These are phyloP conservation scores for Hirsutella minnesotensis DNA, from an alignment of 2,329 filamentous ascomycete species.

Conservation along the genomic window DNA sequence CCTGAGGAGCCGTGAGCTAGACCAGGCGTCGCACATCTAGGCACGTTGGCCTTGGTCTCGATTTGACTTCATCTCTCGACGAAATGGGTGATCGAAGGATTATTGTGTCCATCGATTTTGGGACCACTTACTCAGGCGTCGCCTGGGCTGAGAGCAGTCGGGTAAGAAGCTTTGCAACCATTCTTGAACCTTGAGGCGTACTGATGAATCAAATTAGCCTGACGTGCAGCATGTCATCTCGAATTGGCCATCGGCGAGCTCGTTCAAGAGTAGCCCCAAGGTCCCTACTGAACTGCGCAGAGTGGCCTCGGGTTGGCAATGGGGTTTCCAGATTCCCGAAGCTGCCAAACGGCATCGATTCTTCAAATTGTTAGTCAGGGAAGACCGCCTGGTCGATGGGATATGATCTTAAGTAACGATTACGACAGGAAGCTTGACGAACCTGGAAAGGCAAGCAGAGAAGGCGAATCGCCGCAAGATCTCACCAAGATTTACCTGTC, in stretches of 20 bases:
- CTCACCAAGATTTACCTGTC: slow-evolving; percentile 31
- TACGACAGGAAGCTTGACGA: slow-evolving; percentile 22
- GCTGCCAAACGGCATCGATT: slow-evolving; percentile 25
- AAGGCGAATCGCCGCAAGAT: slow-evolving; percentile 22
- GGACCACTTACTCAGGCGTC: slow-evolving; percentile 44
- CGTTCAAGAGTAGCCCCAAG: slow-evolving; percentile 25
- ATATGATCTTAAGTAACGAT: neutral
- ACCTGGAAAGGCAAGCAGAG: slow-evolving; percentile 14
- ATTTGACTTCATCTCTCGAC: slow-evolving; percentile 1
- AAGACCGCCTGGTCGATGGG: neutral
- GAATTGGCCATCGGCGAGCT: slow-evolving; percentile 28
- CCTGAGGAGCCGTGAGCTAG: neutral
- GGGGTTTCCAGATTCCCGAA: slow-evolving; percentile 36
- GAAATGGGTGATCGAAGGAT: slow-evolving; percentile 26
- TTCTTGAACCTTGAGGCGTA: neutral
- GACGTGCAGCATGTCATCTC: slow-evolving; percentile 30
- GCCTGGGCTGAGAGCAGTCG: slow-evolving; percentile 34
- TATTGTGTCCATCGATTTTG: slow-evolving; percentile 43
- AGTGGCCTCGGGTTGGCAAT: slow-evolving; percentile 28
- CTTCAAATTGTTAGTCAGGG: slow-evolving; percentile 36
- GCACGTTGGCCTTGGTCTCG: neutral
- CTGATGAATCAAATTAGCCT: slow-evolving; percentile 17
- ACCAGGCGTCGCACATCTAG: neutral
- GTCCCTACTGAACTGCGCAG: slow-evolving; percentile 38
- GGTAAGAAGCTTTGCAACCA: slow-evolving; percentile 13